Percentiles rank a stretch among this genome's conserved stretches.
Evolutionary conservation across 2,329 filamentous ascomycete species (phyloP).

Genomic region (Diaporthe citri): DNA sequence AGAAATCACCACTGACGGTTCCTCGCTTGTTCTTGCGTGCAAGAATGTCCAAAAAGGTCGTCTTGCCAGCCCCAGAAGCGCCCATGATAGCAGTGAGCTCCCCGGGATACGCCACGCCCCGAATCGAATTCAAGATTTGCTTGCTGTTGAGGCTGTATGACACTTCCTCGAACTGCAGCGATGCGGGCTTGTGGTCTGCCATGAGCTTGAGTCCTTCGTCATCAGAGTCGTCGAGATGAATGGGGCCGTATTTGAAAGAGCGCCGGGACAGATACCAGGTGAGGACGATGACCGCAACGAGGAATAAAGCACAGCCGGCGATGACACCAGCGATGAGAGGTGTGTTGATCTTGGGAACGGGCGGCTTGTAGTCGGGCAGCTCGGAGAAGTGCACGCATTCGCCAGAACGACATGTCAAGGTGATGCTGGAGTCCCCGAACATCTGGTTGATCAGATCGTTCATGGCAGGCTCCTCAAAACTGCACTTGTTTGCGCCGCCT

Average conservation of each 20-base stretch:
- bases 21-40: conserved; percentile 98
- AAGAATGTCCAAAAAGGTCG: conserved; percentile 94
- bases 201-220: conserved; percentile 90
- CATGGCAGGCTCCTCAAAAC: conserved; percentile 93
- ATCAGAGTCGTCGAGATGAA: conserved; percentile 89
- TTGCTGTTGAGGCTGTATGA: conserved; percentile 90
- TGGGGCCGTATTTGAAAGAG: conserved; percentile 76
- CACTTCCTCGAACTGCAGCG: conserved; percentile 89
- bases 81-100: conserved; percentile 98
- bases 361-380: conserved; percentile 88
- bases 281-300: conserved; percentile 85
- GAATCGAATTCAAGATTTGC: conserved; percentile 83
- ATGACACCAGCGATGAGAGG: conserved; percentile 96
- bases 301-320: conserved; percentile 84
- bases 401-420: conserved; percentile 83
- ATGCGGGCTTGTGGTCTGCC: conserved; percentile 90
- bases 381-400: conserved; percentile 96
- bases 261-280: conserved; percentile 92
- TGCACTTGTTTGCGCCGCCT: conserved; percentile 75
- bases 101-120: conserved; percentile 92
- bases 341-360: conserved; percentile 95
- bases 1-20: conserved; percentile 81
- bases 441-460: conserved; percentile 88
- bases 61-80: conserved; percentile 96
- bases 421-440: conserved; percentile 93